Evolutionary conservation across 805 yeast genomes (phyloP).

Genomic region (Yamadazyma laniorum): DNA sequence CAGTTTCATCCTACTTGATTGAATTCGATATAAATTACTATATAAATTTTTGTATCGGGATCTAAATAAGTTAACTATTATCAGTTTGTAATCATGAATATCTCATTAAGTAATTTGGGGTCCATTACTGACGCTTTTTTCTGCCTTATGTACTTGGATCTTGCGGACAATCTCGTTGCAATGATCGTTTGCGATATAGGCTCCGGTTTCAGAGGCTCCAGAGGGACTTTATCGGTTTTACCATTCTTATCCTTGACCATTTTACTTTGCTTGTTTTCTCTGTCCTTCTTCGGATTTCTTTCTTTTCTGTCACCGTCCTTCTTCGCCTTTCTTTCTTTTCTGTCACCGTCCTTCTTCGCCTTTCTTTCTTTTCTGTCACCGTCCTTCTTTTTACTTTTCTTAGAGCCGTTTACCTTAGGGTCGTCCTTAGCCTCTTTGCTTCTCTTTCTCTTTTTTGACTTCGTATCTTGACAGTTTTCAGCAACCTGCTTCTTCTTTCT

Average conservation of each 20-base stretch:
- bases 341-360: background rate
- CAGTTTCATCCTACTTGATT: constrained; percentile 29
- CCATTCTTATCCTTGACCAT: background rate
- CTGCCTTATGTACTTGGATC: constrained; percentile 86
- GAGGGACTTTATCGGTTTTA: background rate
- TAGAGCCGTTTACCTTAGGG: constrained; percentile 12
- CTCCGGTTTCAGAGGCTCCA: background rate
- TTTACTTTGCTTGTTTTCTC: constrained; percentile 12
- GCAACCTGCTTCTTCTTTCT: constrained; percentile 20
- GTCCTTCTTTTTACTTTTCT: constrained; percentile 11
- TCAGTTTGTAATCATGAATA: constrained; percentile 77
- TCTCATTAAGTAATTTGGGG: constrained; percentile 83
- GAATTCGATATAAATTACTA: constrained; percentile 4
- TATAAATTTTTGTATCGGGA: too few species aligned
- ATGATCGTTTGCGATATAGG: constrained; percentile 18
- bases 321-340: constrained; percentile 3
- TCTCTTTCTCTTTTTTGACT: constrained; percentile 20
- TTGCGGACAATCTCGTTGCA: constrained; percentile 50
- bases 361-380: constrained; percentile 14
- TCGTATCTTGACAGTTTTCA: constrained; percentile 16
- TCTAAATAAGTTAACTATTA: too few species aligned
- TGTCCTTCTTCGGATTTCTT: background rate
- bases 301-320: constrained; percentile 11
- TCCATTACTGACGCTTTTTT: constrained; percentile 92
- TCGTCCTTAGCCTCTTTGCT: constrained; percentile 23